These are phyloP conservation scores for Solanum hybrid DNA, from an alignment of 305 asterid genomes.

Conservation along the genomic window DNA sequence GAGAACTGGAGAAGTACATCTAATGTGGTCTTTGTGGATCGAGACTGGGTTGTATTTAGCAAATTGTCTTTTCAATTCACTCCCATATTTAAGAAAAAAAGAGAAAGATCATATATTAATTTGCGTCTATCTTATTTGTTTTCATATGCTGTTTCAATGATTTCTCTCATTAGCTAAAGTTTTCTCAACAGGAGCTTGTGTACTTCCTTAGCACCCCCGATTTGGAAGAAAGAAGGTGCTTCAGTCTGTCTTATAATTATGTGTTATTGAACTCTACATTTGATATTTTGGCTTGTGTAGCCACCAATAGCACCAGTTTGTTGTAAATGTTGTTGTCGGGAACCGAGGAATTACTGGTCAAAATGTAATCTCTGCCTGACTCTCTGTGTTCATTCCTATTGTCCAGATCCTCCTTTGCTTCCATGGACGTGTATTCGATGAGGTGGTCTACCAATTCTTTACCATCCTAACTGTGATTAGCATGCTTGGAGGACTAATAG, in stretches of 20 bases:
- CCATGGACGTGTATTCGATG: conserved; percentile 70
- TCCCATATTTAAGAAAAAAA: not conserved
- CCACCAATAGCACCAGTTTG: conserved; percentile 35
- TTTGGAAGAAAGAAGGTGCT: not conserved
- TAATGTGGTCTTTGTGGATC: not conserved
- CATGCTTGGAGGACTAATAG: not conserved
- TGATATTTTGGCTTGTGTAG: conserved; percentile 22
- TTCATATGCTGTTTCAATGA: not conserved
- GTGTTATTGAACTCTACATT: not conserved
- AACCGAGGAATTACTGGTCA: conserved; percentile 61
- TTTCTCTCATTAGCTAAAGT: not conserved
- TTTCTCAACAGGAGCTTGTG: not conserved
- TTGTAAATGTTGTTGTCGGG: conserved; percentile 38
- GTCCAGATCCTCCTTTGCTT: conserved; percentile 71
- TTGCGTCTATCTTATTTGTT: not conserved
- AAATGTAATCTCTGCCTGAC: conserved; percentile 38
- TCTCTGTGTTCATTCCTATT: conserved; percentile 50
- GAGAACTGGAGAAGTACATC: not conserved
- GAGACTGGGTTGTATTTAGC: not conserved
- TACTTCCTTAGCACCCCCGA: not conserved
- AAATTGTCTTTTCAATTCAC: not conserved
- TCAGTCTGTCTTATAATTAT: not conserved
- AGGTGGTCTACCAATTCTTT: conserved; percentile 47
- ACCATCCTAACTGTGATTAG: conserved; percentile 12
- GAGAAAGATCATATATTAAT: not conserved